Percentiles rank a stretch among this genome's conserved stretches.
These are phyloP conservation scores for Pestalotiopsis sp. DNA, from an alignment of 2,329 filamentous ascomycete species.

Conservation along the genomic window DNA sequence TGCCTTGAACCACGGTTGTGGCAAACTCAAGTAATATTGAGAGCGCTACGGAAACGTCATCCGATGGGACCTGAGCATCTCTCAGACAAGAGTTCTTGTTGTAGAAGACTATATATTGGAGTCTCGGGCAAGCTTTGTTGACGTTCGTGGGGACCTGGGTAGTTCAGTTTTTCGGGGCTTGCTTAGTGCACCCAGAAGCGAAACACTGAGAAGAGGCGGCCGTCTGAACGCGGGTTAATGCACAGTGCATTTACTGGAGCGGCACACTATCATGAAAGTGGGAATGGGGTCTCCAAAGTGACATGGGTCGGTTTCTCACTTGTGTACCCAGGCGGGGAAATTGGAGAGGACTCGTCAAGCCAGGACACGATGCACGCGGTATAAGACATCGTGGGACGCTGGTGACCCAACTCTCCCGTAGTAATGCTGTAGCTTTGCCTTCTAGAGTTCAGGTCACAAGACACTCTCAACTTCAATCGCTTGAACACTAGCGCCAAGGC, in stretches of 20 bases:
- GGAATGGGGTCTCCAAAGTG: background rate
- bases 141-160: no score
- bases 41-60: background rate
- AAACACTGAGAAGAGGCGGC: background rate
- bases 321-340: background rate
- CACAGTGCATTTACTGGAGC: background rate
- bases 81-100: background rate
- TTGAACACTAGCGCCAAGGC: background rate
- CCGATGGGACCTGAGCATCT: background rate
- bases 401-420: no score
- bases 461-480: background rate
- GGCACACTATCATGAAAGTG: background rate
- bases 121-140: no score
- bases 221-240: background rate
- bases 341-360: background rate
- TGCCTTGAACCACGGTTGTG: background rate
- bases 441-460: background rate
- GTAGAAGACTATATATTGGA: no score
- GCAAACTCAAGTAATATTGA: background rate
- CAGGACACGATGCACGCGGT: background rate
- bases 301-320: background rate
- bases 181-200: background rate
- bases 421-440: background rate
- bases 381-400: background rate
- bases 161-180: conserved; percentile 1